Evolutionary conservation across 306 rosid genomes (phyloP).

Genomic region (Vigna mungo): DNA sequence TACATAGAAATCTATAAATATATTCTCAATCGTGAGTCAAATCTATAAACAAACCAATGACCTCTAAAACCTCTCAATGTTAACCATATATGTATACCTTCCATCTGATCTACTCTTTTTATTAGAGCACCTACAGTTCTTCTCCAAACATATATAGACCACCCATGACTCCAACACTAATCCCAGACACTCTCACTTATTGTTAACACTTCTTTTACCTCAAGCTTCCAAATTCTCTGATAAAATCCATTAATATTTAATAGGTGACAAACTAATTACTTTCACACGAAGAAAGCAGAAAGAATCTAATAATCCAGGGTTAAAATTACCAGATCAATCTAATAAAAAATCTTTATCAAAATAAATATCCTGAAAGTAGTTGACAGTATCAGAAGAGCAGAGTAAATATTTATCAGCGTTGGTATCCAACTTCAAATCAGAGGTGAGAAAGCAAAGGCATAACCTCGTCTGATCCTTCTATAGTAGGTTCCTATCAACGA

Average conservation of each 20-base stretch:
- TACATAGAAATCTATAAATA: background rate
- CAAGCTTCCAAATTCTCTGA: background rate
- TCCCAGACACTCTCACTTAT: background rate
- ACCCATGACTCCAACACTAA: background rate
- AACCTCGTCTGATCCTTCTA: background rate
- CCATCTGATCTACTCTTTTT: background rate
- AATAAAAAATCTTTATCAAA: background rate
- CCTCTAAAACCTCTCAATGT: background rate
- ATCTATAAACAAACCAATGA: constrained; percentile 7
- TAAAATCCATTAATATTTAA: background rate
- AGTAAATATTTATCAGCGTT: background rate
- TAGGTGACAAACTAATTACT: background rate
- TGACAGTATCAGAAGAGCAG: background rate
- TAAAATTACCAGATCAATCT: background rate
- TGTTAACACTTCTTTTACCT: background rate
- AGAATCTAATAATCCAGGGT: background rate
- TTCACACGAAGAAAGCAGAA: background rate
- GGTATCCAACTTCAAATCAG: background rate
- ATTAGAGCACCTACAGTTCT: background rate
- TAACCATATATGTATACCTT: background rate
- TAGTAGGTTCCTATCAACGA: constrained; percentile 3
- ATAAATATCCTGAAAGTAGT: background rate
- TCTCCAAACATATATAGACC: background rate
- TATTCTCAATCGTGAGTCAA: background rate
- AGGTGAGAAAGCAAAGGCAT: background rate